Conservation (phyloP, 78 protist genomes). For the Dictyostelium brefeldianum region DNA sequence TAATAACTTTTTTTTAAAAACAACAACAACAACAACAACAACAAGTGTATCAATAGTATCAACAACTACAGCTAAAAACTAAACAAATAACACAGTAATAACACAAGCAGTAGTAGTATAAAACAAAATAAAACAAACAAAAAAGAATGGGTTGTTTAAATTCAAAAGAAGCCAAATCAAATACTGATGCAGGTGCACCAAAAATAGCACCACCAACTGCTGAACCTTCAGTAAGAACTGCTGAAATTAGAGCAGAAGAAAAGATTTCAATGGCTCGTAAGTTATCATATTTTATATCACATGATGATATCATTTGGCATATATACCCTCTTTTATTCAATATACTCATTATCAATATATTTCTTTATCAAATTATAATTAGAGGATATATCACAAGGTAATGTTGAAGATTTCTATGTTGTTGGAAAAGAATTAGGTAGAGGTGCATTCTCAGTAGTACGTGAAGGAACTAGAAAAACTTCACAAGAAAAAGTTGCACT, state of each 20-base stretch:
- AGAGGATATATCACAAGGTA: conserved; percentile 78
- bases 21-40: too few relatives aligned
- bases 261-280: conserved; percentile 62
- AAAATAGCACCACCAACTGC: neutral
- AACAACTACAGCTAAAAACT: neutral
- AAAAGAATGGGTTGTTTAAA: conserved; percentile 33
- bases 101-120: neutral
- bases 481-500: conserved; percentile 70
- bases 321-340: neutral
- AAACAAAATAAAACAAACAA: neutral
- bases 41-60: neutral
- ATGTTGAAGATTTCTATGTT: conserved; percentile 76
- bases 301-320: neutral
- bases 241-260: conserved; percentile 59
- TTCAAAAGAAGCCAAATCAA: conserved; percentile 30
- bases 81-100: neutral
- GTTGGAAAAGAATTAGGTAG: conserved; percentile 84
- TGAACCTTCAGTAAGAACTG: conserved; percentile 33
- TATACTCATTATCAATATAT: neutral
- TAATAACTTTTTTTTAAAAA: too few relatives aligned
- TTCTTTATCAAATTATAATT: neutral
- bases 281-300: neutral
- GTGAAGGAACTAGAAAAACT: conserved; percentile 78
- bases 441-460: conserved; percentile 87
- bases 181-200: neutral